Evolutionary conservation across 2,329 filamentous ascomycete genomes (phyloP), one percentile per base, ranked within the genome.

Genomic region (Fusarium duplospermum): DNA sequence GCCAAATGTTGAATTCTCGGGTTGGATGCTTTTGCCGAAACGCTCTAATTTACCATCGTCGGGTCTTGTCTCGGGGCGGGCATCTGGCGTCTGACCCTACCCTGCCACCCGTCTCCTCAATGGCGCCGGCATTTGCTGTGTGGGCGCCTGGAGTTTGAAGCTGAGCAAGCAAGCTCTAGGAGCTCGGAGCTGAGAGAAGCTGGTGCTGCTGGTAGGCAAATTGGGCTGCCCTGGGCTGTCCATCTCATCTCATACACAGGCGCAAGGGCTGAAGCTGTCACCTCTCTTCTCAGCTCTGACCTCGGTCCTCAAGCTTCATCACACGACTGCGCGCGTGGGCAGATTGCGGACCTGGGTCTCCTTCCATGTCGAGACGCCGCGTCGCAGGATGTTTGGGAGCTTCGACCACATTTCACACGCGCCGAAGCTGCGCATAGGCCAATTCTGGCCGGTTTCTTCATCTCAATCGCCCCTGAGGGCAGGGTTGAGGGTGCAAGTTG

Each of bases 1-100:
- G 38, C 31, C n/a, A 36, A 27, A 40, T 36, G n/a, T 16, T 24
- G 7, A 45, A 64, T 35, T 29, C 40, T 67, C 24, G 11, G 18
- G 13, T 20, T 47, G 45, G 16, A 35, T 29, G 40, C 20, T 47
- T 36, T 22, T 67, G 16, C 63, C 56, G 40, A 69, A 70, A 73
- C 58, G 20, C 40, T 64, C 40, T 38, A 63, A 73, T 62, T 64
- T 63, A 40, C 63, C 14, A 24, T 63, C 40, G 62, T 42, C 36
- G 18, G 22, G 20, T 29, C 62, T 68, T 75, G 75, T 76, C 69
- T 77, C 67, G 67, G 71, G 62, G 72, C 38, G 33, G 56, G 42
- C 11, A 24, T 18, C 47, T 70, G 64, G 58, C 33, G 62, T 70
- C 72, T 67, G 64, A 63, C 56, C 52, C 58, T 61, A 52, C 45